These are phyloP conservation scores for Parsonsia alboflavescens DNA, from an alignment of 257 asterid genomes.

Conservation along the genomic window DNA sequence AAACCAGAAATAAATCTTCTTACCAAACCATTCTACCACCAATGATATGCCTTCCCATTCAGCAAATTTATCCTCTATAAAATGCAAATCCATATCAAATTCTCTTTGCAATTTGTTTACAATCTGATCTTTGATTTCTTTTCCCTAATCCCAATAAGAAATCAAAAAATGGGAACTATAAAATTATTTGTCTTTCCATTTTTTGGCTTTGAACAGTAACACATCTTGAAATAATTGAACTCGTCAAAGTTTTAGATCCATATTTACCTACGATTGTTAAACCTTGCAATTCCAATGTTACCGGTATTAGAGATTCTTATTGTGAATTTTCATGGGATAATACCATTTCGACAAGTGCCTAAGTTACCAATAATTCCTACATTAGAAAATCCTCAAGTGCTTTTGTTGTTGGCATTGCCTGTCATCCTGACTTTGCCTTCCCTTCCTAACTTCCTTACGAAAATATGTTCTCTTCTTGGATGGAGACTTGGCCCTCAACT, in stretches of 20 bases:
- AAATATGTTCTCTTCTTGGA: too few species aligned
- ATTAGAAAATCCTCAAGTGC: neutral
- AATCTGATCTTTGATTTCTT: neutral
- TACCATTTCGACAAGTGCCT: too few species aligned
- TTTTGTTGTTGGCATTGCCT: neutral
- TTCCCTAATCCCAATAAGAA: neutral
- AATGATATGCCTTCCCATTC: neutral
- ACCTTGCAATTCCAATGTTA: too few species aligned
- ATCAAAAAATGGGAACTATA: neutral
- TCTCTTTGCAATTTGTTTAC: neutral
- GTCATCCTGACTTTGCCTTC: neutral
- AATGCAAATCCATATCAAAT: neutral
- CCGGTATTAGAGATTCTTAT: too few species aligned
- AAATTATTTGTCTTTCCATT: neutral
- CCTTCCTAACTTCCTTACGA: conserved; percentile 9
- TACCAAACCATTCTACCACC: conserved; percentile 6
- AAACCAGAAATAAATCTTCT: conserved; percentile 17
- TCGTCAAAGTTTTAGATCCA: neutral
- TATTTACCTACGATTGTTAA: too few species aligned
- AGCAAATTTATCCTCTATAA: neutral
- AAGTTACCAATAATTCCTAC: too few species aligned
- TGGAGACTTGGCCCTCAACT: too few species aligned
- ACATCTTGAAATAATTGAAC: conserved; percentile 2
- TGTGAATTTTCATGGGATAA: too few species aligned
- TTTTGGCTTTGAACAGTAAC: conserved; percentile 8